Evolutionary conservation across 371 early-diverging fungal species (phyloP).

Genomic region (Mucor racemosus): DNA sequence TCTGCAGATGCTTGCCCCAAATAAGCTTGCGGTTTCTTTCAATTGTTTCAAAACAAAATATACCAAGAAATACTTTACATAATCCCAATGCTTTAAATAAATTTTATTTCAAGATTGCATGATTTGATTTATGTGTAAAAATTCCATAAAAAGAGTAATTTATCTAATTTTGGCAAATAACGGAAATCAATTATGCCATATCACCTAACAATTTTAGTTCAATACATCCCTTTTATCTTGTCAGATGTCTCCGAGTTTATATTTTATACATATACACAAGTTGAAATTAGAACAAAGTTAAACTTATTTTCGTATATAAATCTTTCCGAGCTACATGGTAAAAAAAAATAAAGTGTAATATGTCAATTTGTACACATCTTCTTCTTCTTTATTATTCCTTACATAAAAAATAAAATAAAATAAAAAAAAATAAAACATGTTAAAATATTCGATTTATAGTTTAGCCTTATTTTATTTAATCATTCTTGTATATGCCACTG

Average conservation of each 20-base stretch:
- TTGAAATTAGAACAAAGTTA: constrained; percentile 4
- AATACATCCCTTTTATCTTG: not conserved
- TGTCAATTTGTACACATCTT: not conserved
- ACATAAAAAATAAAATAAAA: not conserved
- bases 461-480: not conserved
- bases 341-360: not conserved
- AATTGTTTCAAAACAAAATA: too few species aligned
- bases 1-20: too few species aligned
- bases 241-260: constrained; percentile 9
- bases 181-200: too few species aligned
- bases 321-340: constrained; percentile 1
- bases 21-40: too few species aligned
- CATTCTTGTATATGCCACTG: not conserved
- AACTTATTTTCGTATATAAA: not conserved
- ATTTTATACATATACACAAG: not conserved
- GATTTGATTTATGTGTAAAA: too few species aligned
- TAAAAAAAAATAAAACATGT: not conserved
- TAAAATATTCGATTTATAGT: constrained; percentile 4
- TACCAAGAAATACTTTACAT: too few species aligned
- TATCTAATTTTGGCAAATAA: too few species aligned
- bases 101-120: too few species aligned
- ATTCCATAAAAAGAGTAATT: too few species aligned
- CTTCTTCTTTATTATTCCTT: not conserved
- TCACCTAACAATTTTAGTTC: too few species aligned
- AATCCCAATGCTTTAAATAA: too few species aligned